Evolutionary conservation across 805 yeast species (phyloP).

Genomic region (Ogataea pini): DNA sequence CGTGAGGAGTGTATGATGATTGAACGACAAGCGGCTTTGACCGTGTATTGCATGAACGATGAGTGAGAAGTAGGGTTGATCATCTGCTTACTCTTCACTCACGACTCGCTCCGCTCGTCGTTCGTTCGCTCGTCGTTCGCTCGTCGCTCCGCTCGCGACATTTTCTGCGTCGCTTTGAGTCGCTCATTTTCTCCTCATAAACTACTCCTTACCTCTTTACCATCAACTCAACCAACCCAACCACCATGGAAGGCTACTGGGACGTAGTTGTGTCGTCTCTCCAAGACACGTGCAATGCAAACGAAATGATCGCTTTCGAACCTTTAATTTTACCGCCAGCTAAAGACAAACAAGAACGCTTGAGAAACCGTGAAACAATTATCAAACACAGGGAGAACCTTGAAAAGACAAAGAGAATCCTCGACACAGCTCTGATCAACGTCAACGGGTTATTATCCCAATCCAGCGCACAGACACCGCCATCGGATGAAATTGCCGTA

Average conservation of each 20-base stretch:
- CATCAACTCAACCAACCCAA: not conserved
- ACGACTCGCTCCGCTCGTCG: too few relatives aligned
- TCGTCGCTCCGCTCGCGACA: too few relatives aligned
- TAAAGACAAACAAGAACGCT: constrained; percentile 36
- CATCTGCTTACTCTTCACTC: too few relatives aligned
- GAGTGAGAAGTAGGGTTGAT: too few relatives aligned
- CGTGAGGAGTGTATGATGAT: too few relatives aligned
- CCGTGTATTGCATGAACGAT: too few relatives aligned
- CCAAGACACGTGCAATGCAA: constrained; percentile 66
- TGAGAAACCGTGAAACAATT: constrained; percentile 36
- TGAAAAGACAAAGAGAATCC: constrained; percentile 48
- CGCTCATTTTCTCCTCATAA: not conserved
- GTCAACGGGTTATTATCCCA: constrained; percentile 46
- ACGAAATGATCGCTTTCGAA: constrained; percentile 56
- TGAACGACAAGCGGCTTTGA: too few relatives aligned
- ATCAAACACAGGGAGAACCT: constrained; percentile 58
- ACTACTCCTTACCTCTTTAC: not conserved
- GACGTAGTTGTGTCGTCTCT: constrained; percentile 63
- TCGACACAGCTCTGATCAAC: constrained; percentile 46
- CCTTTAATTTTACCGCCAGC: constrained; percentile 33
- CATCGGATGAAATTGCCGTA: constrained; percentile 12
- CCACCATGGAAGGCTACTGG: constrained; percentile 61
- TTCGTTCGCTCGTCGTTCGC: too few relatives aligned
- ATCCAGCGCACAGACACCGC: constrained; percentile 13
- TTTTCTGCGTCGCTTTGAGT: not conserved